These are phyloP conservation scores for Backusella liffmaniae DNA, from an alignment of 192 early-diverging fungal genomes.

Conservation along the genomic window DNA sequence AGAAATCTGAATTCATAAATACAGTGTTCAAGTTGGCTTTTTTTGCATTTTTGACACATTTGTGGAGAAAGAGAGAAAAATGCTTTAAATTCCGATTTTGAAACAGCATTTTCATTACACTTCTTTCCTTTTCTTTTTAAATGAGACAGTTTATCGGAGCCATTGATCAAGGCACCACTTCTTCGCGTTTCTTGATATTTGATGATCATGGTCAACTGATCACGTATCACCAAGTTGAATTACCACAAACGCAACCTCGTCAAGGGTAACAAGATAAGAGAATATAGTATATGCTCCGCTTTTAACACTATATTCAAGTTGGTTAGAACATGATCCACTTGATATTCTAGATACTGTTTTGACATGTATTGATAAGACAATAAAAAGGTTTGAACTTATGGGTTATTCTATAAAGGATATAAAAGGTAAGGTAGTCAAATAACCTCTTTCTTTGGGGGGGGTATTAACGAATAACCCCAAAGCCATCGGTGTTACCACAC, in stretches of 20 bases:
- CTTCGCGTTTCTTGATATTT: constrained; percentile 90
- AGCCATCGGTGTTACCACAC: constrained; percentile 87
- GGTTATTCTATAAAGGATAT: constrained; percentile 55
- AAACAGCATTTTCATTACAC: background rate
- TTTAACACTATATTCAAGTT: constrained; percentile 39
- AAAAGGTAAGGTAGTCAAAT: constrained; percentile 11
- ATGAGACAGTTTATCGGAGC: constrained; percentile 65
- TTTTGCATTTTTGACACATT: too few species aligned
- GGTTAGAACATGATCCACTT: constrained; percentile 86
- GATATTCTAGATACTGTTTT: constrained; percentile 72
- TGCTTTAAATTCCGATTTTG: too few species aligned
- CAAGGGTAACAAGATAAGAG: constrained; percentile 51
- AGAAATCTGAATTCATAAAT: background rate
- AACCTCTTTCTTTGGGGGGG: too few species aligned
- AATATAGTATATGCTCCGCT: background rate
- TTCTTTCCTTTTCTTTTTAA: background rate
- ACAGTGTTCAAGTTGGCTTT: too few species aligned
- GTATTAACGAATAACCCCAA: background rate
- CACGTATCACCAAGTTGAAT: constrained; percentile 73
- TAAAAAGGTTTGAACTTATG: constrained; percentile 58
- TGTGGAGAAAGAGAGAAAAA: too few species aligned
- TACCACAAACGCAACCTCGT: constrained; percentile 70
- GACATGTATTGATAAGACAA: constrained; percentile 63
- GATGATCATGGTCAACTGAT: constrained; percentile 70
- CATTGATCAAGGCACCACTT: constrained; percentile 93